phyloP scores from a whole-genome alignment of 2,329 filamentous ascomycete species.

The Chaetomiaceae sp. region DNA sequence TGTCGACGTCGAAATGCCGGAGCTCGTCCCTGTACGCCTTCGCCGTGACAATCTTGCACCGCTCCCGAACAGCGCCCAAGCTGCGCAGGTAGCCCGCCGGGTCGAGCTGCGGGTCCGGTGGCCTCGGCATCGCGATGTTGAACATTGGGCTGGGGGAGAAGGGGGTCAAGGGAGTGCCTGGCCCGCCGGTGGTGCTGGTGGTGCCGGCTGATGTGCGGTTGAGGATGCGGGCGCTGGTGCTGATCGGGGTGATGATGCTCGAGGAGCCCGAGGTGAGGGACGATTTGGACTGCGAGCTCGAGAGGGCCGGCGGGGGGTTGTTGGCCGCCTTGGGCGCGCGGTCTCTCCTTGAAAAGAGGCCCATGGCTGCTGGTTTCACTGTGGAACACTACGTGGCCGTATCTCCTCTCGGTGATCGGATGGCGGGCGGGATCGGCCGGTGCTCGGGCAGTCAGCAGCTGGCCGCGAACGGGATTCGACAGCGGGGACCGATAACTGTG shows the following conservation, averaged over 20 bases:
- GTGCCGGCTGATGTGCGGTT: slow-evolving; percentile 51
- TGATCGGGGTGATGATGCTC: slow-evolving; percentile 38
- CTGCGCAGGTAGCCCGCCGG: slow-evolving; percentile 88
- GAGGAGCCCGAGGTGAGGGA: slow-evolving; percentile 50
- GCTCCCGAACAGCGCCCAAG: slow-evolving; percentile 79
- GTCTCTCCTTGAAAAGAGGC: slow-evolving; percentile 52
- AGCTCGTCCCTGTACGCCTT: slow-evolving; percentile 74
- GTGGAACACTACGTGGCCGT: not conserved
- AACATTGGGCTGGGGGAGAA: slow-evolving; percentile 44
- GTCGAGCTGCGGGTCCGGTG: slow-evolving; percentile 82
- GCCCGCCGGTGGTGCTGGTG: slow-evolving; percentile 33
- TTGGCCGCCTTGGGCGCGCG: slow-evolving; percentile 40
- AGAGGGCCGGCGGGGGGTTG: slow-evolving; percentile 33
- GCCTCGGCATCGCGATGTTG: slow-evolving; percentile 66
- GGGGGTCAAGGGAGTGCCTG: slow-evolving; percentile 46
- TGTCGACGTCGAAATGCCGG: slow-evolving; percentile 83
- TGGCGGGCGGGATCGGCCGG: slow-evolving; percentile 16
- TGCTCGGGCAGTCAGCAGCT: slow-evolving; percentile 19
- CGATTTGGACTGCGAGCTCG: slow-evolving; percentile 43
- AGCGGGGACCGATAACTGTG: slow-evolving; percentile 8
- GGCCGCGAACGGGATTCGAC: slow-evolving; percentile 13
- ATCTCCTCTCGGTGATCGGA: slow-evolving; percentile 11
- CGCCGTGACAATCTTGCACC: slow-evolving; percentile 66
- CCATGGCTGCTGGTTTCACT: slow-evolving; percentile 38
- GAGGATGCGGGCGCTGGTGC: slow-evolving; percentile 34